Percentiles rank a stretch among this genome's conserved stretches.
These are phyloP conservation scores for Senna siamea DNA, from an alignment of 306 rosid genomes.

Conservation along the genomic window DNA sequence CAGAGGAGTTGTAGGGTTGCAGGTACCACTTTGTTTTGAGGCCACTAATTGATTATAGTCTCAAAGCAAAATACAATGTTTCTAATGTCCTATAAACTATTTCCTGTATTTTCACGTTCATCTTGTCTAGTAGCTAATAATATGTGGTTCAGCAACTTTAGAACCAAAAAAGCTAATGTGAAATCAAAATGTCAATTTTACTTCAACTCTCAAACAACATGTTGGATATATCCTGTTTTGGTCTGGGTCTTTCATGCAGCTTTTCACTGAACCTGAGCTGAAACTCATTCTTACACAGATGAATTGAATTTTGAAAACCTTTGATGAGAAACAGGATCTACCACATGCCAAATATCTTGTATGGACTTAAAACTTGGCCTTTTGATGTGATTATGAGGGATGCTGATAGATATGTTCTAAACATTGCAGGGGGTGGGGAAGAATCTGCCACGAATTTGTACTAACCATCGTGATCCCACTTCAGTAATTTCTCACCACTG, in stretches of 20 bases:
- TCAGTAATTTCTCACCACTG: constrained; percentile 55
- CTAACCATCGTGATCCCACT: constrained; percentile 76
- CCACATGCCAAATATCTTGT: constrained; percentile 1
- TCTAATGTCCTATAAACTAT: background rate
- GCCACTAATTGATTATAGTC: background rate
- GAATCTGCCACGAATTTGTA: constrained; percentile 74
- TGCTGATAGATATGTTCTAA: constrained; percentile 24
- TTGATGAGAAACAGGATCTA: constrained; percentile 11
- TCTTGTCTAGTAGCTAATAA: background rate
- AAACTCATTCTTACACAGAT: constrained; percentile 17
- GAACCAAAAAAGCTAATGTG: constrained; percentile 11
- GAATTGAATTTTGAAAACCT: constrained; percentile 19
- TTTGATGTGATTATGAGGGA: constrained; percentile 4
- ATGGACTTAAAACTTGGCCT: constrained; percentile 15
- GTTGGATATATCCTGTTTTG: constrained; percentile 1
- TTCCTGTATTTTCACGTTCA: constrained; percentile 16
- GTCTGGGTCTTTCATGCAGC: background rate
- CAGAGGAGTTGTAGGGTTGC: constrained; percentile 64
- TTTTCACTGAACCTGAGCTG: background rate
- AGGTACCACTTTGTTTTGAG: constrained; percentile 53
- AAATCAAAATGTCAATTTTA: constrained; percentile 16
- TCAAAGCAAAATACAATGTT: background rate
- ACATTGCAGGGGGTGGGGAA: constrained; percentile 63
- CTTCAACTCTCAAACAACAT: background rate
- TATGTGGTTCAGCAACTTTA: constrained; percentile 24